These are phyloP conservation scores for Candida pseudoglaebosa DNA, from an alignment of 805 yeast genomes.

Conservation along the genomic window DNA sequence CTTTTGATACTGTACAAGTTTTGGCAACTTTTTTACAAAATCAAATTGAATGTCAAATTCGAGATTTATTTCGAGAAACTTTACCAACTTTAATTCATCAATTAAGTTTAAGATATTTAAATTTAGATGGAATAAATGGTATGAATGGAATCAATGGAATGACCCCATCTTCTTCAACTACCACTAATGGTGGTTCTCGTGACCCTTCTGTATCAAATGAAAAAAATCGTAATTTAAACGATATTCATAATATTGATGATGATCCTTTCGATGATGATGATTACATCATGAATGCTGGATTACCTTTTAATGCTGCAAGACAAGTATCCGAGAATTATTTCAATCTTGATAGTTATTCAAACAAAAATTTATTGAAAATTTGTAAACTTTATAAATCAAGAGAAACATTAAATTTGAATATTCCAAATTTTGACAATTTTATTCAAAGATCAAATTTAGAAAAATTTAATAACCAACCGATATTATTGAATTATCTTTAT, in stretches of 20 bases:
- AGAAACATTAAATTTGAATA: constrained; percentile 70
- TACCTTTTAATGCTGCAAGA: too few relatives aligned
- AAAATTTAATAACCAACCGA: constrained; percentile 35
- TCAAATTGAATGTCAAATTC: constrained; percentile 76
- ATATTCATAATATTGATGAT: too few relatives aligned
- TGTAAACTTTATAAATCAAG: constrained; percentile 59
- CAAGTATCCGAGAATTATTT: not conserved
- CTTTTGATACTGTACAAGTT: constrained; percentile 82
- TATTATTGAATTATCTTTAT: constrained; percentile 39
- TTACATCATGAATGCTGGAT: too few relatives aligned
- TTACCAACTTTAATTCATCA: constrained; percentile 78
- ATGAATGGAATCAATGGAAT: too few relatives aligned
- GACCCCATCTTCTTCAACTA: not conserved
- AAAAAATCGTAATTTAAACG: too few relatives aligned
- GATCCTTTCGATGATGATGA: too few relatives aligned
- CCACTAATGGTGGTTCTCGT: not conserved
- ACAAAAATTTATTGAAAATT: constrained; percentile 42
- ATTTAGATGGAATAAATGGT: constrained; percentile 6
- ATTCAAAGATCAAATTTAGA: constrained; percentile 54
- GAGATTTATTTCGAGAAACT: constrained; percentile 78
- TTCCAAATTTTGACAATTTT: constrained; percentile 55
- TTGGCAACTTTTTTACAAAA: constrained; percentile 78
- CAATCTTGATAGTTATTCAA: constrained; percentile 29
- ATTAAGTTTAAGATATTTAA: constrained; percentile 55
- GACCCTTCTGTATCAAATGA: too few relatives aligned